Evolutionary conservation across 352 stramenopile species (phyloP), one percentile per base, ranked within the genome.

Genomic region (Thalassiosira sp.): DNA sequence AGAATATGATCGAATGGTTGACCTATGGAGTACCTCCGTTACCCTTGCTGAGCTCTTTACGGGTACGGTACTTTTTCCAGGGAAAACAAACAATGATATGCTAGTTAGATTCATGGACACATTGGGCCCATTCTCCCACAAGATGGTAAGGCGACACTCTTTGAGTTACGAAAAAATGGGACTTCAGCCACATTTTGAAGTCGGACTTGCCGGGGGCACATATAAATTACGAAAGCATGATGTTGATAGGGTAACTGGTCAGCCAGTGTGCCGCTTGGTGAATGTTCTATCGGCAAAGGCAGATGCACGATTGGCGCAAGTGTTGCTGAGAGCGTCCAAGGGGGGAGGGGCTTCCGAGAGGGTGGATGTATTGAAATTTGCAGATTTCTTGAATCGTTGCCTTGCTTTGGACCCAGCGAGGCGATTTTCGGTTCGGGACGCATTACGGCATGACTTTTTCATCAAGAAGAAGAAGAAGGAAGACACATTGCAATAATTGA

Each of bases 1-100:
- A 31, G 72, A 91, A 54, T 98, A 98, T 81, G 95, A 98, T 85
- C 92, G 94, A 78, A 90, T 95, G 54, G 95, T 99, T 84, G 97
- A 99, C 91, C 93, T 99, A 66, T 99, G 97, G 97, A 97, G 91
- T 89, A 88, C 99, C 60, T 95, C 95, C 51, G 97, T 96, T 62
- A 98, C 96, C 61, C 87, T 98, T 31, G 98, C 94, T 61, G 97
- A 99, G 79, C 93, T 99, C 67, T 99, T 98, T 88, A 97, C 97
- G 66, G 97, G 97, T 0, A 94, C 95, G 79, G 94, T 98, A 59
- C 89, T 99, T 76, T 98, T 99, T 81, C 94, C 94, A 81, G 97
- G 97, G 16, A 92, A 88, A 51, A 97, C 94, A 48, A 99, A 99
- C 88, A 99, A 99, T 77, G 95, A 93, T 35, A 99, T 93, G 82